phyloP scores from a whole-genome alignment of 2,329 filamentous ascomycete genomes.

The Trichoderma oligosporum region DNA sequence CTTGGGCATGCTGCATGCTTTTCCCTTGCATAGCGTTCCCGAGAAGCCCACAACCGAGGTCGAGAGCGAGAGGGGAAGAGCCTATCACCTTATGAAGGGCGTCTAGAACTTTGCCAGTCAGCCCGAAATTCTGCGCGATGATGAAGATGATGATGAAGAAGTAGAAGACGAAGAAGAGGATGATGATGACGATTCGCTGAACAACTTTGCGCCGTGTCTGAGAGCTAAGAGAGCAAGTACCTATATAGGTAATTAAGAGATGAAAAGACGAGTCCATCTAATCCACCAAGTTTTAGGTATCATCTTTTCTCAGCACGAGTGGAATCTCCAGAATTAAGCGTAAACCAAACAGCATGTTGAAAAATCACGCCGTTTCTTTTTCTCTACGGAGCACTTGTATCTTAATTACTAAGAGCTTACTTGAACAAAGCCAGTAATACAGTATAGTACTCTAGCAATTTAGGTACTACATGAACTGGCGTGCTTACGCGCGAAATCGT shows the following conservation, averaged over 20 bases:
- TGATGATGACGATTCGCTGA: too few relatives aligned
- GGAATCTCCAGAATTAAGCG: constrained; percentile 3
- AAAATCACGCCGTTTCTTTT: not conserved
- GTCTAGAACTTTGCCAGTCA: not conserved
- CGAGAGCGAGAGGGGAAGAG: constrained; percentile 12
- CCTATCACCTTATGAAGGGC: constrained; percentile 1
- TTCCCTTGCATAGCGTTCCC: constrained; percentile 15
- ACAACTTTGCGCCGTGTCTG: too few relatives aligned
- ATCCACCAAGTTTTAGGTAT: too few relatives aligned
- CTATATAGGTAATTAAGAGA: too few relatives aligned
- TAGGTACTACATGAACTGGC: too few relatives aligned
- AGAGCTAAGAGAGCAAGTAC: too few relatives aligned
- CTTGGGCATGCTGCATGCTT: not conserved
- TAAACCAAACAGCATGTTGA: constrained; percentile 11
- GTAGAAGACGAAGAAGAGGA: too few relatives aligned
- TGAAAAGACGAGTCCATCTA: too few relatives aligned
- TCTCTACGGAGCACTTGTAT: too few relatives aligned
- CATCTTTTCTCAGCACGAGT: not conserved
- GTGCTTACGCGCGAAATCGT: not conserved
- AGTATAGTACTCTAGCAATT: too few relatives aligned
- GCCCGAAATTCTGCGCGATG: not conserved
- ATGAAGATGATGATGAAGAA: not conserved
- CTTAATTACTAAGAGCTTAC: too few relatives aligned
- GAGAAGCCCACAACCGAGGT: not conserved
- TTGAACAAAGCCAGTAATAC: too few relatives aligned